Evolutionary conservation across 768 basidiomycete species (phyloP).

Genomic region (Favolaschia claudopus): DNA sequence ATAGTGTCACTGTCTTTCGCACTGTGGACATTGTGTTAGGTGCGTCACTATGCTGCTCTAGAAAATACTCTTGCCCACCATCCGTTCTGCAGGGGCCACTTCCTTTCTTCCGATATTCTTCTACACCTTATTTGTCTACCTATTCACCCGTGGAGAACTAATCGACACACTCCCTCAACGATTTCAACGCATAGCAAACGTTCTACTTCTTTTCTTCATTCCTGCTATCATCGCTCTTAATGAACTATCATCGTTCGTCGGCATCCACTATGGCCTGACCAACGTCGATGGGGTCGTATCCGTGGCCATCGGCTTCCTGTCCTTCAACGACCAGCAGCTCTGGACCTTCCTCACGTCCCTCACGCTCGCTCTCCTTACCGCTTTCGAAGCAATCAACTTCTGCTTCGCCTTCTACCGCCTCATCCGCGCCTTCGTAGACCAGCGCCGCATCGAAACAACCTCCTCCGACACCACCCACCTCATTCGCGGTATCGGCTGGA

Average conservation of each 20-base stretch:
- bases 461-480: conserved; percentile 54
- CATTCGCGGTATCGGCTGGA: conserved; percentile 71
- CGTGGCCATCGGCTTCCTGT: conserved; percentile 52
- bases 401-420: conserved; percentile 67
- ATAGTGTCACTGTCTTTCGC: conserved; percentile 54
- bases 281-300: not conserved
- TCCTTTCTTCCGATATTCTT: conserved; percentile 73
- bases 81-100: conserved; percentile 48
- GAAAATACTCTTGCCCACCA: not conserved
- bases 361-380: conserved; percentile 65
- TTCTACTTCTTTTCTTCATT: conserved; percentile 59
- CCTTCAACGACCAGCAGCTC: conserved; percentile 41
- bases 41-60: conserved; percentile 39
- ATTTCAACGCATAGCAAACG: conserved; percentile 51
- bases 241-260: conserved; percentile 71
- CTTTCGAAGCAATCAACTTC: conserved; percentile 67
- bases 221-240: conserved; percentile 63
- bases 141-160: conserved; percentile 61
- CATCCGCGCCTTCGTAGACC: conserved; percentile 53
- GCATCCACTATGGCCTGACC: conserved; percentile 40
- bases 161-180: conserved; percentile 59
- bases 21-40: conserved; percentile 68
- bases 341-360: conserved; percentile 68
- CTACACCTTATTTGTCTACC: conserved; percentile 68
- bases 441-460: conserved; percentile 58